phyloP scores from a whole-genome alignment of 176 grass and related monocot genomes.

The Paspalum notatum region DNA sequence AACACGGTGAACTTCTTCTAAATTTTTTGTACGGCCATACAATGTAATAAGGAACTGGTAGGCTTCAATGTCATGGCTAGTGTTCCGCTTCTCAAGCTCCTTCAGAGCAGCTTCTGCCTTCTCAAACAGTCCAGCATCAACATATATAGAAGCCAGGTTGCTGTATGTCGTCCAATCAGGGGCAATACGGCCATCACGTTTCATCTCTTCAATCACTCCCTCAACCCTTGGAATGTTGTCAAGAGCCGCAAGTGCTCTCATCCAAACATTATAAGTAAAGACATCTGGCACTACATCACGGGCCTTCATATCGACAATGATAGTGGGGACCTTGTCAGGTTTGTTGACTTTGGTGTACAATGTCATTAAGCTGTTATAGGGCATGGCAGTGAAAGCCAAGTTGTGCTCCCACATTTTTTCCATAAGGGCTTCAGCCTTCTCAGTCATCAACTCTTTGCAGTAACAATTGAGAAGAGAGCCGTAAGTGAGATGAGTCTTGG shows the following conservation, averaged over 20 bases:
- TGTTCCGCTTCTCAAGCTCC: constrained; percentile 85
- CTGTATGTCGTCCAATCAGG: constrained; percentile 99
- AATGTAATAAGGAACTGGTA: constrained; percentile 97
- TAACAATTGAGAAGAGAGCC: constrained; percentile 92
- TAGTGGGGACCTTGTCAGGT: constrained; percentile 62
- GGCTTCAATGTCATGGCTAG: constrained; percentile 61
- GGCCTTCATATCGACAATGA: constrained; percentile 91
- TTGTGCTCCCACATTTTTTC: constrained; percentile 89
- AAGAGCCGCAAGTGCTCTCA: constrained; percentile 73
- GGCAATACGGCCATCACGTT: constrained; percentile 78
- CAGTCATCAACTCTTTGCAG: constrained; percentile 71
- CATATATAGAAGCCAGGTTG: constrained; percentile 93
- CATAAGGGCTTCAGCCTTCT: constrained; percentile 78
- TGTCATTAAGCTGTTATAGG: constrained; percentile 94
- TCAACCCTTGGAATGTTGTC: constrained; percentile 80
- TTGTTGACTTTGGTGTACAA: constrained; percentile 75
- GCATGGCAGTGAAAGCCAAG: constrained; percentile 83
- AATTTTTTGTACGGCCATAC: constrained; percentile 78
- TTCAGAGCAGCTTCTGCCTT: constrained; percentile 87
- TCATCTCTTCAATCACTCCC: constrained; percentile 95
- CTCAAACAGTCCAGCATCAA: constrained; percentile 67
- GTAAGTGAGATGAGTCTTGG: constrained; percentile 92
- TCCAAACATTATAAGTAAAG: constrained; percentile 96
- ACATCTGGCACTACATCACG: constrained; percentile 79
- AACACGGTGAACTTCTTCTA: constrained; percentile 82